phyloP scores from a whole-genome alignment of 768 basidiomycete genomes.

The Rhizopogon rudus region DNA sequence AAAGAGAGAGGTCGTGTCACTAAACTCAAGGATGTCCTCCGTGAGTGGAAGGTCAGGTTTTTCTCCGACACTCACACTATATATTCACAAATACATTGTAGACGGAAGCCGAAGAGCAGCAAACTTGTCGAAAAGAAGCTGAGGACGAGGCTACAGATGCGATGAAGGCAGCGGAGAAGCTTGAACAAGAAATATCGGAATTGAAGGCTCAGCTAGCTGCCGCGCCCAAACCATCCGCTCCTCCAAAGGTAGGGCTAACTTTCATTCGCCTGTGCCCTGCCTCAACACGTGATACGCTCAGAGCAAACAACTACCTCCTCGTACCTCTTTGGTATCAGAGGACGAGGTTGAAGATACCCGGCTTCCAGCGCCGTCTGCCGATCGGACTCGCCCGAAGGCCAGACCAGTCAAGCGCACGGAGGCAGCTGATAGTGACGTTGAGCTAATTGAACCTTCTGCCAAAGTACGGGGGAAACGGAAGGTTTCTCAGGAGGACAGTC shows the following conservation, averaged over 20 bases:
- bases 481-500: constrained; percentile 18
- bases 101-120: constrained; percentile 34
- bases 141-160: constrained; percentile 32
- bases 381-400: constrained; percentile 21
- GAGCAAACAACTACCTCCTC: constrained; percentile 1
- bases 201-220: constrained; percentile 40
- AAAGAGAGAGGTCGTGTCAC: constrained; percentile 39
- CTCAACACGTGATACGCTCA: not conserved
- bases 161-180: constrained; percentile 14
- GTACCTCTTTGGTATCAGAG: not conserved
- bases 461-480: constrained; percentile 39
- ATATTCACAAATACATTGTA: constrained; percentile 15
- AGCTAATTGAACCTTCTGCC: constrained; percentile 19
- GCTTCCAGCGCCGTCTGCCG: no score
- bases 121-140: constrained; percentile 31
- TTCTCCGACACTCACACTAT: not conserved
- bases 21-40: constrained; percentile 36
- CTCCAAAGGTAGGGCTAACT: constrained; percentile 1
- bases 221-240: constrained; percentile 19
- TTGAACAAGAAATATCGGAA: constrained; percentile 38
- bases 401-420: constrained; percentile 12
- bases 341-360: not conserved
- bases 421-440: constrained; percentile 26
- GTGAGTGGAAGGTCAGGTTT: constrained; percentile 43
- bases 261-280: not conserved